Evolutionary conservation across 1,284 basidiomycete genomes (phyloP).

Genomic region (Vanrija sp.): DNA sequence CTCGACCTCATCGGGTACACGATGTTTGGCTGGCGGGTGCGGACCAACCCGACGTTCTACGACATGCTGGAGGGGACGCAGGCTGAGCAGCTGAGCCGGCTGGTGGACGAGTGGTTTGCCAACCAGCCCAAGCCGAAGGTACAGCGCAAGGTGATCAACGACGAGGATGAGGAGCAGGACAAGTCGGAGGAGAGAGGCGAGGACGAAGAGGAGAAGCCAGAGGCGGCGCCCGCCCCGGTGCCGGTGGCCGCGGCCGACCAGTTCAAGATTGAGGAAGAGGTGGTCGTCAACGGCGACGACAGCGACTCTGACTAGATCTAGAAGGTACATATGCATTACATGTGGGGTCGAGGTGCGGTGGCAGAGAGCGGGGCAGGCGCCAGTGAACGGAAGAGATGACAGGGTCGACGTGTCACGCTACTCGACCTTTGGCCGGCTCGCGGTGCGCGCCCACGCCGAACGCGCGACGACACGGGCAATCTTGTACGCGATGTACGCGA

Average conservation of each 20-base stretch:
- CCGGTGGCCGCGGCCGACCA: neutral
- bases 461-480: neutral
- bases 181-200: neutral
- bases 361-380: no score
- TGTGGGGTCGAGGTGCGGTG: no score
- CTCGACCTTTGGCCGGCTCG: no score
- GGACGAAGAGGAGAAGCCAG: neutral
- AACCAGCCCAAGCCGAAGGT: neutral
- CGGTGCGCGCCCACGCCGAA: neutral
- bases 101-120: slow-evolving; percentile 58
- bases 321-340: neutral
- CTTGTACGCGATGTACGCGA: slow-evolving; percentile 10
- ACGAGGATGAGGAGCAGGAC: slow-evolving; percentile 1
- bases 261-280: neutral
- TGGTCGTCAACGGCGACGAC: neutral
- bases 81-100: slow-evolving; percentile 62
- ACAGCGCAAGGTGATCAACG: slow-evolving; percentile 4
- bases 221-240: neutral
- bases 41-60: slow-evolving; percentile 84
- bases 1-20: slow-evolving; percentile 77
- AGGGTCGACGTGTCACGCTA: no score
- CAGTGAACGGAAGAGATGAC: no score
- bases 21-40: slow-evolving; percentile 67
- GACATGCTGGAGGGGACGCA: slow-evolving; percentile 52
- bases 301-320: no score